Base-by-base conservation (phyloP, 805 yeast species). In the Spathaspora passalidarum region DNA sequence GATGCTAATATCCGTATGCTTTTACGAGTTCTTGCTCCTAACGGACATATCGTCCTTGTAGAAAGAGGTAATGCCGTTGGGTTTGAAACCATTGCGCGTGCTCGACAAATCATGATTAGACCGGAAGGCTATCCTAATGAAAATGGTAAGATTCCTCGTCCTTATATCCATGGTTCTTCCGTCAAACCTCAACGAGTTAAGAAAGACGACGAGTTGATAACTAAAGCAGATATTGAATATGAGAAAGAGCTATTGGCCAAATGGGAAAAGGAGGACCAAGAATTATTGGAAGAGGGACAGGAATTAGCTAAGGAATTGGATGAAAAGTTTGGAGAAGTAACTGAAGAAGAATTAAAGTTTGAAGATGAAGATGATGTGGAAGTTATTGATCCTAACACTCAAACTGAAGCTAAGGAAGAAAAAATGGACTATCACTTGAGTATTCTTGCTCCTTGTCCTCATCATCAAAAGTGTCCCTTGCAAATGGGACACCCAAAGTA, bases 41-140 rank as follows among this genome's bases (percentile, higher is more conserved):
- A 80, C 9, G 99, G 98, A 0, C 82, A 83, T 48, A 64, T 92
- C 10, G 83, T 90, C 1, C 61, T 94, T 1, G 67, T 91, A 2
- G 98, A 94, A 66, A 74, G 97, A 51, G 99, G 99, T 2, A 87
- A 86, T 46, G 88, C 97, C 0, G 59, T 82, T 25, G 98, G 98
- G 0, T 88, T 88, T 59, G 99, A 94, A 64, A 74, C 81, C 2
- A 77, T 90, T 47, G 95, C 96, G 0, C 73, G 97, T 44, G 97
- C 97, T 4, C 75, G 99, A 57, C 97, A 92, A 61, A 67, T 88
- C 3, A 80, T 89, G 78, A 68, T 92, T n/a, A 80, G 98, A 54
- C 97, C 97, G 0, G 96, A 86, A 54, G 76, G 79, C 5, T 73
- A 72, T 53, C 72, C 65, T 5, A 63, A 65, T 10, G 86, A 81